These are phyloP conservation scores for Cyberlindnera misumaiensis DNA, from an alignment of 805 yeast genomes.

Conservation along the genomic window DNA sequence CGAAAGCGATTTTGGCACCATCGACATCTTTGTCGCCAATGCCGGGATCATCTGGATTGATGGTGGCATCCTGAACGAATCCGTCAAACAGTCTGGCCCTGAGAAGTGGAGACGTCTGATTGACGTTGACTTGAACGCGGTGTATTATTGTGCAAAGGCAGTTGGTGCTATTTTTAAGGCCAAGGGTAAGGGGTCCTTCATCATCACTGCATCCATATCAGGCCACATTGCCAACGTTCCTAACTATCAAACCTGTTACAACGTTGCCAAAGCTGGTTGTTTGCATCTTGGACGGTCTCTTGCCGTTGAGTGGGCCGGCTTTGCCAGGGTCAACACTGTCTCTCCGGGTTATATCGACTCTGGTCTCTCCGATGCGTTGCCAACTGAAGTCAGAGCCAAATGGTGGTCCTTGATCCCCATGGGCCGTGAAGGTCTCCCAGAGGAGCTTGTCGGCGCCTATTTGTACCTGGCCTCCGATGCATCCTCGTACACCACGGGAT, in stretches of 20 bases:
- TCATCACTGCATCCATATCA: slow-evolving; percentile 85
- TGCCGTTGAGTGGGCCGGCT: slow-evolving; percentile 77
- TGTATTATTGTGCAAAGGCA: slow-evolving; percentile 71
- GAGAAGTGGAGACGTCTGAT: slow-evolving; percentile 67
- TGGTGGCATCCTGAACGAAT: slow-evolving; percentile 46
- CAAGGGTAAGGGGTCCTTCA: slow-evolving; percentile 71
- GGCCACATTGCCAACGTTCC: slow-evolving; percentile 85
- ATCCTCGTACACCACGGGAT: slow-evolving; percentile 70
- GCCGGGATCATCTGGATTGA: slow-evolving; percentile 84
- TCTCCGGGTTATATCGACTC: slow-evolving; percentile 86
- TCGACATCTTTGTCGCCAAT: slow-evolving; percentile 82
- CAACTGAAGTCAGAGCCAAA: slow-evolving; percentile 34
- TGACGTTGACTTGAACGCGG: slow-evolving; percentile 72
- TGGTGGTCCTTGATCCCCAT: slow-evolving; percentile 54
- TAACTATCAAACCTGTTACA: slow-evolving; percentile 79
- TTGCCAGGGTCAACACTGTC: slow-evolving; percentile 77
- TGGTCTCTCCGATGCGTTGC: slow-evolving; percentile 48
- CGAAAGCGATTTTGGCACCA: slow-evolving; percentile 59
- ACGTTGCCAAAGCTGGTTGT: slow-evolving; percentile 28
- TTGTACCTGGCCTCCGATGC: slow-evolving; percentile 78
- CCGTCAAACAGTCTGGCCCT: slow-evolving; percentile 16
- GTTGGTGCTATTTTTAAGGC: slow-evolving; percentile 67
- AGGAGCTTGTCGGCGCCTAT: slow-evolving; percentile 75
- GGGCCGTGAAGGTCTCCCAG: slow-evolving; percentile 70
- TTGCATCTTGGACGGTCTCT: slow-evolving; percentile 16